Evolutionary conservation across 2,329 filamentous ascomycete species (phyloP), one percentile per base, ranked within the genome.

Genomic region (Colletotrichum sansevieriae): DNA sequence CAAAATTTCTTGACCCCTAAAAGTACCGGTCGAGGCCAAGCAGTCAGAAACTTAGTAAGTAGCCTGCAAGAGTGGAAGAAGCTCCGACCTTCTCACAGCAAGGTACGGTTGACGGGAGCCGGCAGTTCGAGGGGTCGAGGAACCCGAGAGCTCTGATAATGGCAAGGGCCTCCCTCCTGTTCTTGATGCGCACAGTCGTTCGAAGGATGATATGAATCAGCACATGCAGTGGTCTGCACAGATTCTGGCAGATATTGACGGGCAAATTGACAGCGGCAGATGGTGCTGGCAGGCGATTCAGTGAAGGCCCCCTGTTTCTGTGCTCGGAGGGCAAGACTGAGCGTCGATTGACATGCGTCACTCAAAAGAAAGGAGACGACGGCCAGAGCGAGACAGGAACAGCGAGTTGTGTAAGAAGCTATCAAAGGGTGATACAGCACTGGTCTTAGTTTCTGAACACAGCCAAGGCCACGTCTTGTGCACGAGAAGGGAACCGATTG

Each of bases 51-150:
- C 29, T 29, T 15, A 46, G 47, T 22, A 39, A 51, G n/a, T 29
- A 51, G 29, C 29, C 8, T 33, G 47, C 22, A 52, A 52, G 49
- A 12, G 25, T 15, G 18, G 12, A 18, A 29, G 25, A 55, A 55
- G 65, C 62, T 55, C 55, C 60, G 65, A 51, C 55, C 55, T 47
- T 33, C 58, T 33, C 18, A 18, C 49, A 51, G 35, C 33, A 65
- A 60, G 62, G 56, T 13, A 55, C 35, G 49, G 55, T 44, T 43
- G n/a, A 60, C 55, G 49, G 35, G 41, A 61, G 43, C 62, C 65
- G 55, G 65, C 62, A 68, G 62, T 61, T 68, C 41, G 49, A 64
- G 64, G 62, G 35, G 58, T 49, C 15, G 64, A 68, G 61, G 20
- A 65, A 54, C 46, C 46, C 18, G 18, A 18, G 18, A 18, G 25